Evolutionary conservation across 192 early-diverging fungal species (phyloP), one percentile per base, ranked within the genome.

Genomic region (Globomyces pollinis-pini): DNA sequence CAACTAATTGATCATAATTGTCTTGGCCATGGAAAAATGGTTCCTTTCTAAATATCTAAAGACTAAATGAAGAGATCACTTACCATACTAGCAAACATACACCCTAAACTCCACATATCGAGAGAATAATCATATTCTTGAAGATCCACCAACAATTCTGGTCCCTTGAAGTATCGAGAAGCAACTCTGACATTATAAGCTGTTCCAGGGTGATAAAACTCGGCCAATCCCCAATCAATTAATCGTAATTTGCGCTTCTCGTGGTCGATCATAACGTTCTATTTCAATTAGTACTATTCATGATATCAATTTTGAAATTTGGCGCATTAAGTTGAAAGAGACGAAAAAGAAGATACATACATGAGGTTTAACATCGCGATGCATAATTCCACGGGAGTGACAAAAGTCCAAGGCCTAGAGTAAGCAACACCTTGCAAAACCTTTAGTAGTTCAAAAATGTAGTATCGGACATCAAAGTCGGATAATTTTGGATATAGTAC

Each of bases 261-360:
- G 62, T 99, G 94, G 67, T 99, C 96, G 66, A 99, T 99, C 96
- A 99, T 99, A 21, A 99, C 92, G 58, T 96, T 96, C 73, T 93
- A 30, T 9, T 38, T n/a, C n/a, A n/a, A n/a, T n/a, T n/a, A n/a
- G n/a, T n/a, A n/a, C n/a, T n/a, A n/a, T n/a, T n/a, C n/a, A n/a
- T n/a, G n/a, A n/a, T n/a, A n/a, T n/a, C n/a, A n/a, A n/a, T n/a
- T n/a, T n/a, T n/a, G n/a, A n/a, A n/a, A 56, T n/a, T 51, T 56
- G 38, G 11, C 38, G 38, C 54, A 50, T 3, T 1, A 50, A 21
- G 9, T 59, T 7, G 23, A 51, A 18, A 50, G 15, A 59, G 28
- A n/a, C n/a, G n/a, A n/a, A n/a, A n/a, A 30, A 30, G 15, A 21
- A 24, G 0, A 3, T 28, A 35, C 54, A 21, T 50, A 70, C 68